These are phyloP conservation scores for Pythium pectinolyticum DNA, from an alignment of 352 stramenopile species.

Conservation along the genomic window DNA sequence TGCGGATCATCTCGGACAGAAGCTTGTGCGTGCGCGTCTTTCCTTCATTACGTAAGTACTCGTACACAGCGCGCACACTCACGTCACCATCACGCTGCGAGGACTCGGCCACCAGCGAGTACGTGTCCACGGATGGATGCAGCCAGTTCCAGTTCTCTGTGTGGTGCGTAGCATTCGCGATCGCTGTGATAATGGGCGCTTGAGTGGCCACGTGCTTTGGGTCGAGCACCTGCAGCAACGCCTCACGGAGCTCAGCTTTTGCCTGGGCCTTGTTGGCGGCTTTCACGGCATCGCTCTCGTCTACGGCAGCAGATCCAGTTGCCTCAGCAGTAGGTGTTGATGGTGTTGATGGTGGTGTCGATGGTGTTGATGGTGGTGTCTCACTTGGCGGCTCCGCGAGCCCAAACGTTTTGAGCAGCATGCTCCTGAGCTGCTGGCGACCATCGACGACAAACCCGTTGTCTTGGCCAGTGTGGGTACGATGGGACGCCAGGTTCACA, in stretches of 20 bases:
- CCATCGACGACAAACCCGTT: not conserved
- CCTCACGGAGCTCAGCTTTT: not conserved
- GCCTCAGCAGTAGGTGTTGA: no score
- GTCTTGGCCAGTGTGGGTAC: not conserved
- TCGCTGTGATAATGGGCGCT: not conserved
- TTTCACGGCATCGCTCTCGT: not conserved
- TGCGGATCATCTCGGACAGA: not conserved
- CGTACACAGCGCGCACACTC: slow-evolving; percentile 5
- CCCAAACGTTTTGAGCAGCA: not conserved
- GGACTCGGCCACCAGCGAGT: not conserved
- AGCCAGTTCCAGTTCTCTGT: slow-evolving; percentile 21
- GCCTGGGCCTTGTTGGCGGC: not conserved
- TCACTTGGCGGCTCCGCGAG: not conserved
- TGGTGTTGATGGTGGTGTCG: no score
- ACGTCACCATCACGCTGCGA: not conserved
- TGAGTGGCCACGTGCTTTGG: not conserved
- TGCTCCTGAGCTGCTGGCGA: not conserved
- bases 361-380: no score
- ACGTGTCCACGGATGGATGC: slow-evolving; percentile 3
- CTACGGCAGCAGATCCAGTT: no score
- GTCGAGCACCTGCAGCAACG: not conserved
- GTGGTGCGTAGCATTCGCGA: not conserved
- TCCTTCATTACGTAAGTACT: slow-evolving; percentile 6
- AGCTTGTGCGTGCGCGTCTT: not conserved
- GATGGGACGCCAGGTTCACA: not conserved